Evolutionary conservation across 768 basidiomycete genomes (phyloP), one percentile per base, ranked within the genome.

Genomic region (Lyophyllum decastes): DNA sequence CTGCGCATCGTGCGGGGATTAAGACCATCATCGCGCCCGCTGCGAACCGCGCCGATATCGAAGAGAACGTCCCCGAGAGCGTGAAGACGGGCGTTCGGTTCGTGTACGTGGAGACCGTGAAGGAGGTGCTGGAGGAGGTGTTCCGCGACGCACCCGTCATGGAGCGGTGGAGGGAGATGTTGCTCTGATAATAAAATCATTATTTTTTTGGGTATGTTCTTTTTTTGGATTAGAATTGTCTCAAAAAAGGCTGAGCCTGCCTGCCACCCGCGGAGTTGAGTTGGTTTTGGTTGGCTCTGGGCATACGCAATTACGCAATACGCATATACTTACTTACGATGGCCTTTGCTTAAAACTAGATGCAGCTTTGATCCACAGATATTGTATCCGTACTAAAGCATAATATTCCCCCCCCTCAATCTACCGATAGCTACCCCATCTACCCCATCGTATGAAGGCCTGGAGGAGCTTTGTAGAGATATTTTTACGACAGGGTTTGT

Each of bases 1-100:
- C 96, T 1, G 96, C 97, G 0, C 97, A 99, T 69, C 87, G 97
- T 17, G 94, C 97, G 0, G 95, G 94, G 2, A 97, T 98, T 78
- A 95, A 90, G 76, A 95, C 89, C 0, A 90, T 94, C 64, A 72
- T 95, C 7, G 90, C 90, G 0, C 94, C 94, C 0, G 87, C 82
- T 25, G 95, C 91, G 2, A 96, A 96, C 71, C 86, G 88, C 24
- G 88, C 92, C 0, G 96, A 98, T 67, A 95, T 99, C 30, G 94
- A 98, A 75, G 94, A 95, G 78, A 98, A 98, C 68, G 96, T 98
- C 0, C 95, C 94, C 0, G 89, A 88, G 64, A 95, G 94, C 66
- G 95, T 98, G 62, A 98, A 98, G 82, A 88, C 86, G 6, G 96
- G 95, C 21, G 95, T 98, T 58, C 83, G 86, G 48, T 94, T 99